These are phyloP conservation scores for Psilocybe tampanensis DNA, from an alignment of 768 basidiomycete genomes.

Conservation along the genomic window DNA sequence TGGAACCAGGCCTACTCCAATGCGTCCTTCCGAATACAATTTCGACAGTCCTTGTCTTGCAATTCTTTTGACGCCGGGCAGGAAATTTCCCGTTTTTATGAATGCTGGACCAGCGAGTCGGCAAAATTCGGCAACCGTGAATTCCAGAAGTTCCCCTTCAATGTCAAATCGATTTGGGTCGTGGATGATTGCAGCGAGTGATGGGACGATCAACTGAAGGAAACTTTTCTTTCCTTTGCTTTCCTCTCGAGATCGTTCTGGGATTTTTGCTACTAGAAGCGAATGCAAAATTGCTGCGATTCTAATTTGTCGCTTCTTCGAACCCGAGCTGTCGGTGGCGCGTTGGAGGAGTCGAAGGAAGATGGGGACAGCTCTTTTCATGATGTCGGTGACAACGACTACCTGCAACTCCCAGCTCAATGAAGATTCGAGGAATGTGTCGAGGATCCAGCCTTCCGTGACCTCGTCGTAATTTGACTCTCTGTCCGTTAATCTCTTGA, in stretches of 20 bases:
- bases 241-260: conserved; percentile 26
- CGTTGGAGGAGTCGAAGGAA: conserved; percentile 35
- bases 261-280: conserved; percentile 27
- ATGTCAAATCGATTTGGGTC: conserved; percentile 34
- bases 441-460: conserved; percentile 39
- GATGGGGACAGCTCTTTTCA: conserved; percentile 34
- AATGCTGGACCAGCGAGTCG: conserved; percentile 34
- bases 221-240: conserved; percentile 31
- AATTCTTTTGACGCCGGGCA: conserved; percentile 24
- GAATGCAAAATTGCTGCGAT: conserved; percentile 33
- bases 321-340: conserved; percentile 28
- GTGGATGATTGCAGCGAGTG: conserved; percentile 34
- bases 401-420: conserved; percentile 39
- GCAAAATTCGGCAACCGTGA: conserved; percentile 33
- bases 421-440: conserved; percentile 40
- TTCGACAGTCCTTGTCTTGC: conserved; percentile 37
- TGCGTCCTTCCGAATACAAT: conserved; percentile 35
- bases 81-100: conserved; percentile 29
- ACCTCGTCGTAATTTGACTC: conserved; percentile 31
- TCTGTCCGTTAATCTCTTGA: conserved; percentile 32
- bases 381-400: conserved; percentile 36
- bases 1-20: conserved; percentile 30
- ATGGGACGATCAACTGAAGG: conserved; percentile 33
- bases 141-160: conserved; percentile 30
- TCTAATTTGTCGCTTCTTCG: conserved; percentile 31